Percentiles rank a stretch among this genome's conserved stretches.
Evolutionary conservation across 352 stramenopile species (phyloP).

Genomic region (Plasmopara muralis): DNA sequence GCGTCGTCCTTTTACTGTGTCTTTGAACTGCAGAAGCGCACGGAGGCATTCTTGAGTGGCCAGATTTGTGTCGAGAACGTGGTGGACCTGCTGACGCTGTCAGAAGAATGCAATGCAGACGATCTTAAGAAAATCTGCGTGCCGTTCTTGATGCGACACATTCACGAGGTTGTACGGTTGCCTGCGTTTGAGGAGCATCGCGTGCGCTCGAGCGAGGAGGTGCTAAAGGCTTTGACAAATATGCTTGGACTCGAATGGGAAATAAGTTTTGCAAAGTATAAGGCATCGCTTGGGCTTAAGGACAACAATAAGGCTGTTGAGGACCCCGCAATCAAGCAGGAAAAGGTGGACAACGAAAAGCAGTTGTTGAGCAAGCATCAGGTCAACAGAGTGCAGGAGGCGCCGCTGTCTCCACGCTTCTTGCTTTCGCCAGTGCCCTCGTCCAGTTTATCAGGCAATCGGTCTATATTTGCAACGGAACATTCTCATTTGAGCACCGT

Average conservation of each 20-base stretch:
- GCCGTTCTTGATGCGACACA: slow-evolving; percentile 81
- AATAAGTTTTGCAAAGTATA: slow-evolving; percentile 63
- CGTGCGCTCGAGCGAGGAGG: slow-evolving; percentile 75
- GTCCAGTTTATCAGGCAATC: slow-evolving; percentile 30
- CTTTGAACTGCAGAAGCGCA: slow-evolving; percentile 79
- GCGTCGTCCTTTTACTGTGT: slow-evolving; percentile 80
- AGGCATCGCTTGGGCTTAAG: slow-evolving; percentile 34
- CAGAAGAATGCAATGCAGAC: slow-evolving; percentile 67
- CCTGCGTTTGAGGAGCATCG: slow-evolving; percentile 69
- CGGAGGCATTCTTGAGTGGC: slow-evolving; percentile 68
- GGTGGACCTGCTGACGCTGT: slow-evolving; percentile 65
- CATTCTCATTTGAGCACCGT: slow-evolving; percentile 37
- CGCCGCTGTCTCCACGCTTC: slow-evolving; percentile 50
- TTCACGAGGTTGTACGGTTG: slow-evolving; percentile 76
- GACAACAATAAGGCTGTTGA: slow-evolving; percentile 26
- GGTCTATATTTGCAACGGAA: slow-evolving; percentile 39
- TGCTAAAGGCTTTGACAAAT: slow-evolving; percentile 71
- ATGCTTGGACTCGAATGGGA: slow-evolving; percentile 79
- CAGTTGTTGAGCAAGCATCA: slow-evolving; percentile 17
- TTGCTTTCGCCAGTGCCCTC: slow-evolving; percentile 37
- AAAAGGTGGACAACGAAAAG: slow-evolving; percentile 21
- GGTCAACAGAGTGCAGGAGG: slow-evolving; percentile 33
- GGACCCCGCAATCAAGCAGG: slow-evolving; percentile 11
- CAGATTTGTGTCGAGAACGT: slow-evolving; percentile 81
- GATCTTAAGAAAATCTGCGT: slow-evolving; percentile 85